Base-by-base conservation (phyloP, 352 stramenopile genomes). In the Hyphochytrium catenoides region DNA sequence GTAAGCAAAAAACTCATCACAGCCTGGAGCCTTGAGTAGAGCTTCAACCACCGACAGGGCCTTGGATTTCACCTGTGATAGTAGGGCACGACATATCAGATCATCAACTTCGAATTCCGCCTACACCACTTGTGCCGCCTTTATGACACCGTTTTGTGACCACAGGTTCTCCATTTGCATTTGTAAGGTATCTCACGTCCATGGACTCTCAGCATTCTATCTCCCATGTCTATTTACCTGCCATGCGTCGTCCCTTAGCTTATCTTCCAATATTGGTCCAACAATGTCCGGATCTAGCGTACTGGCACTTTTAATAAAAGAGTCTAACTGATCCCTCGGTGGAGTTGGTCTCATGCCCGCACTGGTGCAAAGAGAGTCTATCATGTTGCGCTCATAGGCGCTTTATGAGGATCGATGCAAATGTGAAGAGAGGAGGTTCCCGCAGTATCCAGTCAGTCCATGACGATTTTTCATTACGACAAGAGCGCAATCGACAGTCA, bases 291-390 rank as follows among this genome's bases (percentile, higher is more conserved):
- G 54, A 44, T 95, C 81, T 12, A 95, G 56, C 17, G 70, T 89
- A 43, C 82, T 49, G 3, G 86, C 67, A 14, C 67, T 75, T 45
- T 82, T 71, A 33, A 86, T 52, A 50, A 94, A 95, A 19, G 66
- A 63, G 21, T 78, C 72, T 27, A 95, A 62, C 54, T 94, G 93
- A 41, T 95, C 79, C 39, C 78, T 79, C 15, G 83, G 83, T 26
- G 83, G 83, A 15, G 92, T 76, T 22, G 83, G 74, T 43, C 87
- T 86, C 75, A 93, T 91, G 17, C 83, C 83, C 26, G 79, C 83
- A 5, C 79, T 77, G 7, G 79, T 75, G 51, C 79, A 95, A 19
- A 95, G 45, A 25, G 84, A 74, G 3, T 63, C 61, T 34, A 95
- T 74, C 19, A 95, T 55, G 43, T 88, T 87, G 26, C 74, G 75